Conservation (phyloP, 2,329 filamentous ascomycete species). For the Epichloe sp. region DNA sequence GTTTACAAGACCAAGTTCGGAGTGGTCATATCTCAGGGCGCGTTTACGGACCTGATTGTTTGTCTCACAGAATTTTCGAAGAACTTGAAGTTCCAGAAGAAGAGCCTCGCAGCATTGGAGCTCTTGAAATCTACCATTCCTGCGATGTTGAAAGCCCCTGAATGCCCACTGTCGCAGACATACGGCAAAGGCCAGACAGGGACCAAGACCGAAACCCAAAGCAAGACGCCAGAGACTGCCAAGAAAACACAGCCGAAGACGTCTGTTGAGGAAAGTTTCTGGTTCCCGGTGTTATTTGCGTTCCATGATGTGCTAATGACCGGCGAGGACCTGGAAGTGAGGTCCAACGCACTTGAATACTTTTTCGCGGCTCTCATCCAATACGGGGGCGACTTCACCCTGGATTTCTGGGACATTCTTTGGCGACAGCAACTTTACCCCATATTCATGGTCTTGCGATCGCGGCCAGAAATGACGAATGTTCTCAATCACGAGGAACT, state of each 20-base stretch:
- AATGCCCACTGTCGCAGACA: slow-evolving; percentile 75
- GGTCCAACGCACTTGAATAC: slow-evolving; percentile 82
- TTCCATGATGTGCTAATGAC: slow-evolving; percentile 99
- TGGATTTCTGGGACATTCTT: slow-evolving; percentile 95
- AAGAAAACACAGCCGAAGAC: slow-evolving; percentile 56
- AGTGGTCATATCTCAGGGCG: slow-evolving; percentile 89
- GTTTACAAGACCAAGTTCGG: slow-evolving; percentile 94
- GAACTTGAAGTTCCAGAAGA: slow-evolving; percentile 97
- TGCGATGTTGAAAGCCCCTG: slow-evolving; percentile 88
- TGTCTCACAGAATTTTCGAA: slow-evolving; percentile 98
- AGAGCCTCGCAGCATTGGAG: slow-evolving; percentile 91
- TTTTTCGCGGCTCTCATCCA: slow-evolving; percentile 88
- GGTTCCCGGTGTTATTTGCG: slow-evolving; percentile 95
- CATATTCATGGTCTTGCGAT: slow-evolving; percentile 96
- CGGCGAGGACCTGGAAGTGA: slow-evolving; percentile 91
- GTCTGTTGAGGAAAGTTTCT: slow-evolving; percentile 91
- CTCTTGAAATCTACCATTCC: slow-evolving; percentile 86
- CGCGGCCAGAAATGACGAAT: slow-evolving; percentile 91
- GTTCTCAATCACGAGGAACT: slow-evolving; percentile 92
- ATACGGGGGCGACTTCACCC: slow-evolving; percentile 88
- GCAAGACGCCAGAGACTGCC: slow-evolving; percentile 29
- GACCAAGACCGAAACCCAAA: slow-evolving; percentile 29
- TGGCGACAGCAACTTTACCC: slow-evolving; percentile 96
- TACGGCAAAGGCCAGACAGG: slow-evolving; percentile 19
- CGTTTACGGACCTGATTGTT: slow-evolving; percentile 91